Base-by-base conservation (phyloP, 495 filamentous ascomycete genomes). In the Mycothermus thermophilus region DNA sequence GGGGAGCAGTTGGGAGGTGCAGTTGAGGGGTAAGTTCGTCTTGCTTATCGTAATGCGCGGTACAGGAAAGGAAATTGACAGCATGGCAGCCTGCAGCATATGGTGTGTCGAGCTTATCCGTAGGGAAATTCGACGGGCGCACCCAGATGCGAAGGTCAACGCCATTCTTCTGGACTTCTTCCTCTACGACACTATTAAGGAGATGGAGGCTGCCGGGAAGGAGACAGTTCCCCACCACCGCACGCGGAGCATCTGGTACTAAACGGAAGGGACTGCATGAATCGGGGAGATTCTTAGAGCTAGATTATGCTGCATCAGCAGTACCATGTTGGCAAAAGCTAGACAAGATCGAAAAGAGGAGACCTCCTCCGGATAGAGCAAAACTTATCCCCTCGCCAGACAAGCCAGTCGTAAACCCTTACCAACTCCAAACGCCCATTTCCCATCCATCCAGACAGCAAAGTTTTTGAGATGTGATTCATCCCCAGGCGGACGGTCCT, bases 201-300 rank as follows among this genome's bases (percentile, higher is more conserved):
- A 76, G 38, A 53, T 81, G 52, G 86, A 95, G 46, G 50, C 45
- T 6, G 62, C 69, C 11, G 62, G 69, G 16, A 57, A 49, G 26
- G 75, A 80, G 42, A 64, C 54, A 24, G 77, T 90, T 29, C 84
- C 83, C n/a, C 87, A 94, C 57, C 88, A 96, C 57, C 69, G 87
- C 41, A 93, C 85, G 17, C 72, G 88, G 47, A 90, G 85, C 46
- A 94, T 96, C 42, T 96, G 88, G 88, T 96, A 96, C 61, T 96
- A 40, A 52, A 24, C n/a, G n/a, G n/a, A n/a, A n/a, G n/a, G n/a
- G n/a, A n/a, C n/a, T n/a, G 10, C 20, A 17, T 8, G 17, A 12
- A 16, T 11, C 3, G 5, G 33, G 4, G 34, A 37, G 14, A 27
- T 20, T 21, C n/a, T 9, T 14, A 30, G 27, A 35, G 20, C 5